Evolutionary conservation across 2,329 filamentous ascomycete genomes (phyloP).

Genomic region (Pochonia chlamydosporia): DNA sequence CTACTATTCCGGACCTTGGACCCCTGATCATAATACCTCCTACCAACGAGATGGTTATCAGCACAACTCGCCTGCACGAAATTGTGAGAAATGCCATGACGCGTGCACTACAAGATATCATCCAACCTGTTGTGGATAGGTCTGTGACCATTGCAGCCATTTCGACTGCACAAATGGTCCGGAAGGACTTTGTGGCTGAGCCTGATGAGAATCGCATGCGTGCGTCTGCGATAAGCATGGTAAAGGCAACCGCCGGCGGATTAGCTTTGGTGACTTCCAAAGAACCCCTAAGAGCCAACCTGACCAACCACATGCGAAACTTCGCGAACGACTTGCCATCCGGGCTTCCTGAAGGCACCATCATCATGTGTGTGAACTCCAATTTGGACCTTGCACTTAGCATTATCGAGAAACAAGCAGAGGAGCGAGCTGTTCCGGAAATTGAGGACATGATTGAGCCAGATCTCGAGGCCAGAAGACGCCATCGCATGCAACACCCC

Average conservation of each 20-base stretch:
- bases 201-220: constrained; percentile 82
- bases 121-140: constrained; percentile 92
- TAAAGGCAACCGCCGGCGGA: constrained; percentile 88
- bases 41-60: constrained; percentile 72
- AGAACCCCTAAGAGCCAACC: constrained; percentile 91
- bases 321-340: constrained; percentile 65
- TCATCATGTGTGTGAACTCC: constrained; percentile 98
- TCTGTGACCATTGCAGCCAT: constrained; percentile 98
- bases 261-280: constrained; percentile 97
- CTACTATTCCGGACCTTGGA: constrained; percentile 77
- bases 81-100: constrained; percentile 85
- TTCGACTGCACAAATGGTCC: constrained; percentile 89
- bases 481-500: constrained; percentile 67
- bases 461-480: constrained; percentile 71
- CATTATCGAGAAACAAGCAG: constrained; percentile 92
- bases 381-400: constrained; percentile 91
- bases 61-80: constrained; percentile 58
- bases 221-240: constrained; percentile 85
- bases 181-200: constrained; percentile 94
- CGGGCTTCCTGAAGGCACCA: constrained; percentile 85
- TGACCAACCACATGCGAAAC: constrained; percentile 89
- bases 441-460: constrained; percentile 89
- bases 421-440: constrained; percentile 86
- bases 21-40: constrained; percentile 76
- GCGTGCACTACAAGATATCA: constrained; percentile 90